Conservation (phyloP, 2,329 filamentous ascomycete species). For the Tolypocladium endophyticum region DNA sequence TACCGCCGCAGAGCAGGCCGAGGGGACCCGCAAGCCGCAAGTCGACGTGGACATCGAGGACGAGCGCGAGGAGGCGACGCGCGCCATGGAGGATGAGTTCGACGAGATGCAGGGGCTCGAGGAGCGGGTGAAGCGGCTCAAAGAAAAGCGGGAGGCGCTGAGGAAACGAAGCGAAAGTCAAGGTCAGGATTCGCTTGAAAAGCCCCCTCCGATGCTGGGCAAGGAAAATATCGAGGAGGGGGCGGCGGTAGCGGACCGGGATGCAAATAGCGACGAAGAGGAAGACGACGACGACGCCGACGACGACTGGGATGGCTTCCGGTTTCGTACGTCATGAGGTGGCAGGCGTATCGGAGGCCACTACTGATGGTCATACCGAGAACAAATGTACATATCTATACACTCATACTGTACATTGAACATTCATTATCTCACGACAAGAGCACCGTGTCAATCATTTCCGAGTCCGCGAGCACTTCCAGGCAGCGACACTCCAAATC, state of each 20-base stretch:
- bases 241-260: conserved; percentile 19
- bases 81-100: conserved; percentile 66
- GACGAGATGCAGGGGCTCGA: conserved; percentile 77
- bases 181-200: conserved; percentile 14
- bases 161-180: conserved; percentile 24
- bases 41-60: conserved; percentile 48
- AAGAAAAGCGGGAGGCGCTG: conserved; percentile 58
- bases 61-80: conserved; percentile 65
- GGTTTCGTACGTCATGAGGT: conserved; percentile 24
- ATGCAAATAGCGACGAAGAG: conserved; percentile 34
- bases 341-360: not conserved
- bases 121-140: conserved; percentile 55
- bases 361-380: not conserved
- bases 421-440: not conserved
- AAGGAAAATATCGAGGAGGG: conserved; percentile 17
- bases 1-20: conserved; percentile 38
- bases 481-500: not conserved
- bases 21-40: conserved; percentile 41
- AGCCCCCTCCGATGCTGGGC: conserved; percentile 8
- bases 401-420: too few relatives aligned
- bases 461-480: not conserved
- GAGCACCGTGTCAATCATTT: not conserved
- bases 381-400: not conserved
- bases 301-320: conserved; percentile 51
- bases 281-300: conserved; percentile 38